These are phyloP conservation scores for Maudiozyma pseudohumilis DNA, from an alignment of 805 yeast species.

Conservation along the genomic window DNA sequence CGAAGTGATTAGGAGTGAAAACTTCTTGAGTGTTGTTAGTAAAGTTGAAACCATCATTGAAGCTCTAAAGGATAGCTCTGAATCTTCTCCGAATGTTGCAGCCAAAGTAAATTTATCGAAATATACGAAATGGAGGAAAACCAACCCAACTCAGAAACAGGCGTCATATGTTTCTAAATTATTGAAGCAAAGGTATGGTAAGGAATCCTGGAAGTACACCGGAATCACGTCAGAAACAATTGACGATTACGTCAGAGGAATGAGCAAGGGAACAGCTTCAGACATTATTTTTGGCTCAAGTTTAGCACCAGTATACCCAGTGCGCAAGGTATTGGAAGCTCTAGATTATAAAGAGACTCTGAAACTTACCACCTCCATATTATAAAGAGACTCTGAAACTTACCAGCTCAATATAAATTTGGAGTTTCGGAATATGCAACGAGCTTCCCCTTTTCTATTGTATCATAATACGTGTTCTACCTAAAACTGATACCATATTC, in stretches of 20 bases:
- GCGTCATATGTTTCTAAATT: not conserved
- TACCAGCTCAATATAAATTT: too few species aligned
- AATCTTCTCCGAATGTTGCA: not conserved
- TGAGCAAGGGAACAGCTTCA: slow-evolving; percentile 23
- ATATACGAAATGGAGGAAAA: slow-evolving; percentile 28
- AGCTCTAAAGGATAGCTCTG: not conserved
- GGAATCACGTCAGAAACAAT: slow-evolving; percentile 2
- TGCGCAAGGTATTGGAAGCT: slow-evolving; percentile 13
- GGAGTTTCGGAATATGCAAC: too few species aligned
- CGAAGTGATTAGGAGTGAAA: slow-evolving; percentile 8
- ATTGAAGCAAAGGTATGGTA: slow-evolving; percentile 4
- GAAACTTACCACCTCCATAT: too few species aligned
- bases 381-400: slow-evolving; percentile 7
- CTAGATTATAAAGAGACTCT: slow-evolving; percentile 9
- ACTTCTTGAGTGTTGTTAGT: slow-evolving; percentile 9
- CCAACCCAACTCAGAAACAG: slow-evolving; percentile 25
- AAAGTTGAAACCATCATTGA: slow-evolving; percentile 22
- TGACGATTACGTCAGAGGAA: slow-evolving; percentile 3
- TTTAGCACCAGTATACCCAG: slow-evolving; percentile 25
- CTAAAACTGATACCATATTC: too few species aligned
- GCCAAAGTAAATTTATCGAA: slow-evolving; percentile 11
- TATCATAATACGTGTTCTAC: too few species aligned
- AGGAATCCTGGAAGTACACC: slow-evolving; percentile 5
- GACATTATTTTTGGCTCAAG: slow-evolving; percentile 21
- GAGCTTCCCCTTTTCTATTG: too few species aligned